A percentile compares a stretch with the other conserved stretches of the same genome.
Evolutionary conservation across 176 grass and related monocot species (phyloP).

Genomic region (Raddia guianensis): DNA sequence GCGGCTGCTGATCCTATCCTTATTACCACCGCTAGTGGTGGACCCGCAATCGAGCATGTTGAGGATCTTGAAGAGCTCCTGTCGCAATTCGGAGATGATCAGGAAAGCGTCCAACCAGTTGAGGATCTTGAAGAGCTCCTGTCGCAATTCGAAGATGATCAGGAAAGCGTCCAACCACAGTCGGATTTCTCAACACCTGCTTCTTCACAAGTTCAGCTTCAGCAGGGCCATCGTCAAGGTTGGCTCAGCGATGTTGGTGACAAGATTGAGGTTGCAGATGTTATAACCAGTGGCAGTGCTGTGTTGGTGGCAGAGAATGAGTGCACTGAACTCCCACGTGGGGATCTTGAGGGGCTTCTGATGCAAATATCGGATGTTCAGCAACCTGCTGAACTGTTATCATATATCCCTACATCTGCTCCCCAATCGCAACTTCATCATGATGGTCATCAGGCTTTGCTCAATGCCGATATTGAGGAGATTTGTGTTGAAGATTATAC

Average conservation of each 20-base stretch:
- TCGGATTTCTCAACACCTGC: neutral
- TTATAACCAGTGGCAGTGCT: neutral
- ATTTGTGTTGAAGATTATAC: constrained; percentile 34
- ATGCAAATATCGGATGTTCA: constrained; percentile 62
- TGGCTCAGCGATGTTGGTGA: neutral
- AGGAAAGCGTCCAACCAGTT: neutral
- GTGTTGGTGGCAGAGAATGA: neutral
- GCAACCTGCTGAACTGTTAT: constrained; percentile 18
- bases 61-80: constrained; percentile 46
- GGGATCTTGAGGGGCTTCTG: constrained; percentile 61
- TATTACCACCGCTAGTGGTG: neutral
- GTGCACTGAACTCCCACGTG: constrained; percentile 45
- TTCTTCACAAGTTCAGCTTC: constrained; percentile 16
- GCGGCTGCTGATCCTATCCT: constrained; percentile 11
- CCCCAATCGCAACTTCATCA: constrained; percentile 33
- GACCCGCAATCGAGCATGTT: neutral
- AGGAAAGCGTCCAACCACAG: neutral
- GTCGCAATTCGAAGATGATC: constrained; percentile 41
- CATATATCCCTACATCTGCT: constrained; percentile 13
- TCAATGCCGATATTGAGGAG: constrained; percentile 18
- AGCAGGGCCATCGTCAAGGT: constrained; percentile 16
- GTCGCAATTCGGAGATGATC: constrained; percentile 42
- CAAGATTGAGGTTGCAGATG: neutral
- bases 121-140: constrained; percentile 54
- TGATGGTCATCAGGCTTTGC: constrained; percentile 24